Conservation (phyloP, 768 basidiomycete genomes). For the Suillus paluster region DNA sequence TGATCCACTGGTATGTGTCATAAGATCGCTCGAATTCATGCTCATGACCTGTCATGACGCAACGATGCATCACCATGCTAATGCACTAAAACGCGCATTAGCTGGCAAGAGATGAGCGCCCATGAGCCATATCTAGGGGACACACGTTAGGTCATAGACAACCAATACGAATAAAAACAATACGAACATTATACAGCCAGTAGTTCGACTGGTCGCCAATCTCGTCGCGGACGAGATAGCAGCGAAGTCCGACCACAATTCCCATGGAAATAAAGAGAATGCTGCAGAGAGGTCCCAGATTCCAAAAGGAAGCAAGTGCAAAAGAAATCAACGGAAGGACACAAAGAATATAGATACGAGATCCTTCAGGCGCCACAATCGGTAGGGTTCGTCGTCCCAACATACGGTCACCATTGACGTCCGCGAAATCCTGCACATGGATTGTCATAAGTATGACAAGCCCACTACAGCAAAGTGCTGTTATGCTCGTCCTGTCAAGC, state of each 20-base stretch:
- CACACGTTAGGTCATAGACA: too few species aligned
- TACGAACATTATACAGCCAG: conserved; percentile 19
- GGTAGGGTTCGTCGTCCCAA: conserved; percentile 48
- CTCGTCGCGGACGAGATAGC: conserved; percentile 17
- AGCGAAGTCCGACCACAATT: conserved; percentile 18
- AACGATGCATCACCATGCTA: too few species aligned
- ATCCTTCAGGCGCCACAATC: conserved; percentile 43
- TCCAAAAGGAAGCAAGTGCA: conserved; percentile 15
- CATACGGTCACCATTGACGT: conserved; percentile 44
- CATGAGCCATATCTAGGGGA: too few species aligned
- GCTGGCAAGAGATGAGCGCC: too few species aligned
- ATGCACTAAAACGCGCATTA: too few species aligned
- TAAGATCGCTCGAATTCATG: too few species aligned
- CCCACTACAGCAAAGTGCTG: conserved; percentile 26
- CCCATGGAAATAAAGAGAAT: conserved; percentile 19
- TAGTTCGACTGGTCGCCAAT: conserved; percentile 16
- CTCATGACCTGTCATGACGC: too few species aligned
- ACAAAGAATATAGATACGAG: conserved; percentile 30
- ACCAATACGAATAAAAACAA: too few species aligned
- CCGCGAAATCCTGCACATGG: conserved; percentile 52
- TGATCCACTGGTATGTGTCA: too few species aligned
- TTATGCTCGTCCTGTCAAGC: conserved; percentile 10
- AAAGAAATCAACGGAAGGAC: conserved; percentile 21
- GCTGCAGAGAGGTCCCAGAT: conserved; percentile 16
- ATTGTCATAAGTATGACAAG: conserved; percentile 43